These are phyloP conservation scores for Kodamaea hsintzibuensis DNA, from an alignment of 805 yeast genomes.

Conservation along the genomic window DNA sequence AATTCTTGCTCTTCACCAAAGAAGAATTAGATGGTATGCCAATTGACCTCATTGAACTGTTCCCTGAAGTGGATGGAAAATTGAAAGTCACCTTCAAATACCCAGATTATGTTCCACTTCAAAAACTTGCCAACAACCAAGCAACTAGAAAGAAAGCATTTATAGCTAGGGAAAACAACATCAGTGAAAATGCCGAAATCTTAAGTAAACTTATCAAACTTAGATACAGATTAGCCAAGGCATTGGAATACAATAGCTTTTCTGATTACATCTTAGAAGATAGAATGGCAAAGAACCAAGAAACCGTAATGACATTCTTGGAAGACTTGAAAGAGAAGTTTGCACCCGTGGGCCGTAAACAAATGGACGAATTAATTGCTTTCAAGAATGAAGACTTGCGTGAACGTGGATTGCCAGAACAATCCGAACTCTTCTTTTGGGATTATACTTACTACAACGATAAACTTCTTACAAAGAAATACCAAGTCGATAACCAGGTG, in stretches of 20 bases:
- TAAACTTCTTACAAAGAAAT: slow-evolving; percentile 63
- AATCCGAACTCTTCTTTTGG: slow-evolving; percentile 59
- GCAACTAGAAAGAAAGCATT: slow-evolving; percentile 68
- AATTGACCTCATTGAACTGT: slow-evolving; percentile 56
- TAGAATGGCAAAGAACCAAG: slow-evolving; percentile 75
- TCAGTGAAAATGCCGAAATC: slow-evolving; percentile 61
- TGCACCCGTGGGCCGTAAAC: slow-evolving; percentile 58
- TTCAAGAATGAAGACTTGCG: slow-evolving; percentile 57
- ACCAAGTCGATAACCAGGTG: slow-evolving; percentile 68
- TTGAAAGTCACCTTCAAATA: slow-evolving; percentile 75
- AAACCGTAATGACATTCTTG: slow-evolving; percentile 61
- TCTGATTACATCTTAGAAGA: slow-evolving; percentile 73
- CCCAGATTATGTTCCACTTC: slow-evolving; percentile 77
- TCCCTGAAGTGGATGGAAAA: slow-evolving; percentile 48
- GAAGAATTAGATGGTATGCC: slow-evolving; percentile 79
- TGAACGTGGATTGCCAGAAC: slow-evolving; percentile 43
- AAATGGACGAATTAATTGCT: slow-evolving; percentile 46
- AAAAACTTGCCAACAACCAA: slow-evolving; percentile 65
- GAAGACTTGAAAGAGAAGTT: slow-evolving; percentile 60
- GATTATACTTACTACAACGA: slow-evolving; percentile 71
- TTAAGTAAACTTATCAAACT: slow-evolving; percentile 59
- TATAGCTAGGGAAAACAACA: slow-evolving; percentile 67
- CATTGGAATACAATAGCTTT: slow-evolving; percentile 67
- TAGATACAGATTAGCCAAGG: slow-evolving; percentile 60
- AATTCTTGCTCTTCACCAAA: slow-evolving; percentile 54